Evolutionary conservation across 2,329 filamentous ascomycete species (phyloP), one percentile per base, ranked within the genome.

Genomic region (Talaromyces sp.): DNA sequence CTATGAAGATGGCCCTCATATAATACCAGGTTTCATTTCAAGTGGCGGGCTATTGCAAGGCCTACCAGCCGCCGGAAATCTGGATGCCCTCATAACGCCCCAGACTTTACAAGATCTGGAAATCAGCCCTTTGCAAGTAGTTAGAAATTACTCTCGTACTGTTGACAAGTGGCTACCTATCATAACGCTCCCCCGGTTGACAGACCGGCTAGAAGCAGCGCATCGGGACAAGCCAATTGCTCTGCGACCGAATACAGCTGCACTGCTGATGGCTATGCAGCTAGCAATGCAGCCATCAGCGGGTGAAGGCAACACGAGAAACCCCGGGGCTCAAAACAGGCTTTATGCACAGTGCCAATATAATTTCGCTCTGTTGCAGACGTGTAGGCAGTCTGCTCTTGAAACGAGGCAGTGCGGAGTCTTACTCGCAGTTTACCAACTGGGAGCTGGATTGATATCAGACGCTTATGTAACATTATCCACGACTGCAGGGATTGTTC

Each of bases 401-500:
- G 27, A 22, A 17, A 54, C 55, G 4, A 47, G 51, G 6, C 59
- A 61, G 19, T 61, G 59, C 9, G 59, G 59, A 17, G 1, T 61
- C 22, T 54, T 61, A 11, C 47, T 61, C 27, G 22, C 59, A 57
- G 47, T 57, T 15, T 61, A 57, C n/a, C 59, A 61, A 57, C 36
- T 61, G 28, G 59, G 59, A 13, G 55, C 59, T 25, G 59, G 59
- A 8, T n/a, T 57, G 7, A 28, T 61, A 53, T 30, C 55, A n/a
- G 59, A 57, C n/a, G 59, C 59, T 53, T 61, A 61, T 53, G n/a
- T 54, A 15, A 61, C 55, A 10, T 30, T 61, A 32, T 57, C 59
- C 11, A 57, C 59, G 9, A 57, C 59, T 1, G 27, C 27, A 33
- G 59, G 44, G 10, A 39, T 61, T 10, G 33, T 49, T 47, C 44